Base-by-base conservation (phyloP, 352 stramenopile species). In the Albugo candida region DNA sequence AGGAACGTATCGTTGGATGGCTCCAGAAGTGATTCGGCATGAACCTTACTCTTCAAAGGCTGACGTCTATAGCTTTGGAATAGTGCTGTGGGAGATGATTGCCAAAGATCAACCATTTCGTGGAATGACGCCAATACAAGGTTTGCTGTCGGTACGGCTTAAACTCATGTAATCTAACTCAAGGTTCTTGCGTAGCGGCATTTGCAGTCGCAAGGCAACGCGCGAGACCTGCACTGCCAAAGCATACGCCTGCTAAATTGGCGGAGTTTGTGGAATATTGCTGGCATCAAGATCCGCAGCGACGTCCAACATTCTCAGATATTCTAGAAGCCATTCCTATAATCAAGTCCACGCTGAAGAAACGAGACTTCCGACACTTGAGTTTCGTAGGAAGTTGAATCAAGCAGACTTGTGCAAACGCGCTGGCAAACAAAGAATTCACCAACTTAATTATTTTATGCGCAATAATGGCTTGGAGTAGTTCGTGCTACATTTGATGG, bases 1-100 rank as follows among this genome's bases (percentile, higher is more conserved):
- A 16, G 79, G 79, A 35, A 92, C 79, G n/a, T 92, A 92, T 53
- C 70, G 92, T 34, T 97, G 93, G 72, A 97, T 97, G 88, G 87
- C 88, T 11, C 88, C 88, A 0, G 85, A 97, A 50, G 91, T 97
- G 11, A 94, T 95, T 39, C 82, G 88, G 10, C 81, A 88, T 53
- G 69, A 88, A 50, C 86, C 87, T 13, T 97, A 97, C 63, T 96
- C 92, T 44, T 91, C 72, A 49, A 95, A 95, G 55, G 86, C 82
- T 2, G 92, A 97, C 63, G 86, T 97, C 12, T 97, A 96, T 65
- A 95, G 83, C 36, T 97, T 93, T 59, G 88, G 74, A 21, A 73
- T 93, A 17, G 75, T 89, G 48, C 52, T 91, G 24, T 91, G 75
- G 73, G 77, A 93, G 56, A 68, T 92, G 52, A 73, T 89, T 36